Evolutionary conservation across 495 filamentous ascomycete genomes (phyloP).

Genomic region (Podospora pseudoanserina): DNA sequence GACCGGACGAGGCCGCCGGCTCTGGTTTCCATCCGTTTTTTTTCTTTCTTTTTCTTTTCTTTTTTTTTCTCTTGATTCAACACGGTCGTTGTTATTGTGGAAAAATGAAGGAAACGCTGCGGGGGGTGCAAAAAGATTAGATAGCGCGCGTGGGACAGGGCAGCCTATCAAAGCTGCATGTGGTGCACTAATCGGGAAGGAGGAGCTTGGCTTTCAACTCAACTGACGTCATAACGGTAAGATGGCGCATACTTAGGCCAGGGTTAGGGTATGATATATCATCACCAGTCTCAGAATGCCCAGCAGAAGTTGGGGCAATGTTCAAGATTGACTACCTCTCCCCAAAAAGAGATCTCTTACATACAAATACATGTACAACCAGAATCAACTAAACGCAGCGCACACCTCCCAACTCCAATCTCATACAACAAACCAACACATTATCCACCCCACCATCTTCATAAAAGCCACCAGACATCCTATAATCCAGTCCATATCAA

Average conservation of each 20-base stretch:
- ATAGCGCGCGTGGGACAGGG: background rate
- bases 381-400: too few species aligned
- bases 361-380: background rate
- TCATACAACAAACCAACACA: too few species aligned
- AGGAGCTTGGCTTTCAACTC: background rate
- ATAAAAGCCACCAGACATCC: background rate
- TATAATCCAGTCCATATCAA: background rate
- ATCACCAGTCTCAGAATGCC: too few species aligned
- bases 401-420: too few species aligned
- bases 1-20: slow-evolving; percentile 15
- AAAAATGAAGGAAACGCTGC: background rate
- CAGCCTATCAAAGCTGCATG: background rate
- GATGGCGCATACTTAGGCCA: background rate
- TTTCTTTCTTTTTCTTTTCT: background rate
- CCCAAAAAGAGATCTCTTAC: background rate
- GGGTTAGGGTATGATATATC: background rate
- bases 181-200: background rate
- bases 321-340: too few species aligned
- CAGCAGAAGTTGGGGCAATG: too few species aligned
- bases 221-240: background rate
- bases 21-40: slow-evolving; percentile 23
- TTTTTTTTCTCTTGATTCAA: too few species aligned
- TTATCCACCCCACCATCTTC: background rate
- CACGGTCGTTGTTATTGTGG: too few species aligned
- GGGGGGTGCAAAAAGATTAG: too few species aligned